Base-by-base conservation (phyloP, 768 basidiomycete species). In the Filobasidium floriforme region DNA sequence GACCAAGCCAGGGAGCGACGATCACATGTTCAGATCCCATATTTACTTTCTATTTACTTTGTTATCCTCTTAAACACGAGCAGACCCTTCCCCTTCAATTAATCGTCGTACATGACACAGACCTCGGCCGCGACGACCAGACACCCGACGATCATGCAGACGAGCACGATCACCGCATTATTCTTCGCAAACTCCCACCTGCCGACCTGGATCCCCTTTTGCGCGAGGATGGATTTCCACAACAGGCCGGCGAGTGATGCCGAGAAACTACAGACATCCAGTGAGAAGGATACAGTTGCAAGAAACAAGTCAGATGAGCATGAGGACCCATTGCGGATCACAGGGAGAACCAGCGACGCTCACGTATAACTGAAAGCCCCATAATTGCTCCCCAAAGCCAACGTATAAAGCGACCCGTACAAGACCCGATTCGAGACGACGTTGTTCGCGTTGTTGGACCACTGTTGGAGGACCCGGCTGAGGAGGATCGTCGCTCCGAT, bases 401-500 rank as follows among this genome's bases (percentile, higher is more conserved):
- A 83, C 7, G 82, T 73, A 69, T 79, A 81, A 26, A 81, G 73
- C 0, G 90, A 84, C 0, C 86, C 87, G 28, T 73, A 75, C 26
- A 80, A 70, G 44, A 73, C 69, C 12, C 76, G 66, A 9, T 74
- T 54, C 1, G 75, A 74, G 11, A 75, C 72, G 2, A 41, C 44
- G 10, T 52, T 55, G 3, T 49, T 14, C 10, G 12, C 52, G 11
- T 15, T 7, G 26, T 59, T 26, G 24, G 57, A 46, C 68, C 70
- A 67, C 61, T 70, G 68, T 65, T 76, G 75, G 26, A 76, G 62
- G 1, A 76, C 71, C 69, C 92, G 87, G 37, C 90, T 88, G 18
- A 93, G 84, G 40, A 96, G 83, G 75, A 97, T 92, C 5, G 89
- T 91, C 1, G 89, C 88, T 43, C 90, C 90, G 63, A 93, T 93